These are phyloP conservation scores for Schizosaccharomyces osmophilus DNA, from an alignment of 805 yeast genomes.

Conservation along the genomic window DNA sequence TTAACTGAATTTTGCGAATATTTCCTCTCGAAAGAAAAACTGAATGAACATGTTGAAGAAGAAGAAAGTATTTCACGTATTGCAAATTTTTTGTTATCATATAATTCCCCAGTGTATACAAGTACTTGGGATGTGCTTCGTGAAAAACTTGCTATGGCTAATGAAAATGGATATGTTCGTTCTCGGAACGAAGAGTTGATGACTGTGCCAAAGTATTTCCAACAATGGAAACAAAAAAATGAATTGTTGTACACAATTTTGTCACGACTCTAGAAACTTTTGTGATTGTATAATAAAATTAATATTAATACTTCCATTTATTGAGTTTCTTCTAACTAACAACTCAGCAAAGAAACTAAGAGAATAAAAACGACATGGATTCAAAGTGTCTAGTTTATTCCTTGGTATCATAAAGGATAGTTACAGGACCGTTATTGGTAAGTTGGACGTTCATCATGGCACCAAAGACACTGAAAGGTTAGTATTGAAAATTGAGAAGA, in stretches of 20 bases:
- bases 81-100: neutral
- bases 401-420: slow-evolving; percentile 55
- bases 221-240: too few species aligned
- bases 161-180: slow-evolving; percentile 11
- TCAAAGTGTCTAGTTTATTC: neutral
- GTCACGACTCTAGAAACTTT: too few species aligned
- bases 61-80: too few species aligned
- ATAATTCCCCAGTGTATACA: neutral
- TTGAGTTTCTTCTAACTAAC: too few species aligned
- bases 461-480: slow-evolving; percentile 48
- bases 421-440: slow-evolving; percentile 83
- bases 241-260: too few species aligned
- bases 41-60: neutral
- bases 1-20: neutral
- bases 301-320: too few species aligned
- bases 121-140: neutral
- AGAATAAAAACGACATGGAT: too few species aligned
- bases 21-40: slow-evolving; percentile 1
- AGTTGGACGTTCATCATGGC: slow-evolving; percentile 90
- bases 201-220: too few species aligned
- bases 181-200: too few species aligned
- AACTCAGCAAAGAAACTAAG: too few species aligned
- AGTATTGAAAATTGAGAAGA: slow-evolving; percentile 15
- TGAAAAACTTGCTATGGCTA: neutral
- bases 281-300: too few species aligned